Evolutionary conservation across 805 yeast genomes (phyloP).

Genomic region (Blastobotrys chiropterorum): DNA sequence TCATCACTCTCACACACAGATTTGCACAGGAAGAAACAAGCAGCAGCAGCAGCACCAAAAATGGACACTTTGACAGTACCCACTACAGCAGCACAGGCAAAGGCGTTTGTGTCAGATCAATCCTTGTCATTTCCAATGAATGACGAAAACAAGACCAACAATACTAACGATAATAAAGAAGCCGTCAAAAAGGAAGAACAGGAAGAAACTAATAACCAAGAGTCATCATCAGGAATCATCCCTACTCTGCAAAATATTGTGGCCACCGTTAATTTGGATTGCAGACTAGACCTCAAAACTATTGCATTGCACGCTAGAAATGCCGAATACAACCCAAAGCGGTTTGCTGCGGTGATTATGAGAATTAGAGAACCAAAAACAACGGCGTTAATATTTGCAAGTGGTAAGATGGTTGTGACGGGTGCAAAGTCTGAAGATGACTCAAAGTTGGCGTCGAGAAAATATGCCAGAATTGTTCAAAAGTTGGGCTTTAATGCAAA

Average conservation of each 20-base stretch:
- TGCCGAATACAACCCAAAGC: slow-evolving; percentile 95
- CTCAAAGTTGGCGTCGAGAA: slow-evolving; percentile 95
- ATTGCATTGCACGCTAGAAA: slow-evolving; percentile 98
- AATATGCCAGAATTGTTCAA: slow-evolving; percentile 96
- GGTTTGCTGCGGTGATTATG: slow-evolving; percentile 99
- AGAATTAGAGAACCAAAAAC: slow-evolving; percentile 98
- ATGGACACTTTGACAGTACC: slow-evolving; percentile 76
- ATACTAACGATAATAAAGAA: slow-evolving; percentile 9
- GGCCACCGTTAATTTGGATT: slow-evolving; percentile 94
- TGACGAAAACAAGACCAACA: slow-evolving; percentile 28
- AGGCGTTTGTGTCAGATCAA: slow-evolving; percentile 60
- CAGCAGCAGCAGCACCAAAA: neutral
- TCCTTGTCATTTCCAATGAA: slow-evolving; percentile 60
- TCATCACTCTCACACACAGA: slow-evolving; percentile 16
- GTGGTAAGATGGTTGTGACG: slow-evolving; percentile 99
- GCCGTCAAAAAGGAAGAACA: slow-evolving; percentile 32
- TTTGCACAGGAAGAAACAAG: slow-evolving; percentile 8
- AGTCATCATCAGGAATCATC: slow-evolving; percentile 88
- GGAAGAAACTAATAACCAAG: slow-evolving; percentile 32
- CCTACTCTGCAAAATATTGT: slow-evolving; percentile 90
- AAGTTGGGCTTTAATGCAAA: slow-evolving; percentile 97
- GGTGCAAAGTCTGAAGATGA: slow-evolving; percentile 99
- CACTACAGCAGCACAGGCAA: slow-evolving; percentile 71
- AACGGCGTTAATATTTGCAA: slow-evolving; percentile 94
- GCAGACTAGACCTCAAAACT: slow-evolving; percentile 91